These are phyloP conservation scores for Torulaspora franciscae DNA, from an alignment of 805 yeast species.

Conservation along the genomic window DNA sequence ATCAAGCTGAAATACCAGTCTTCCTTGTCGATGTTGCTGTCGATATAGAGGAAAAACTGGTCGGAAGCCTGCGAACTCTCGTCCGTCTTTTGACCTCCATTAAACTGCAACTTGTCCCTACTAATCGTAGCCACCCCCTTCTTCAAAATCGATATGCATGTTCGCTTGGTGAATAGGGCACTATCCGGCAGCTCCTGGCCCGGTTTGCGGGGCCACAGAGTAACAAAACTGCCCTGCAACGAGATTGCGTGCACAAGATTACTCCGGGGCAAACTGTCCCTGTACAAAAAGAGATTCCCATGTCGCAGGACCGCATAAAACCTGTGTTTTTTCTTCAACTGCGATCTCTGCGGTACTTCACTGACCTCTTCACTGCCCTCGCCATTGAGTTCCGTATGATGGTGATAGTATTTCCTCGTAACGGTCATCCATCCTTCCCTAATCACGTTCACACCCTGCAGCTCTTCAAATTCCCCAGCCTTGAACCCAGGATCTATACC, in stretches of 20 bases:
- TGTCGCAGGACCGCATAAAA: slow-evolving; percentile 73
- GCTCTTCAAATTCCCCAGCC: slow-evolving; percentile 63
- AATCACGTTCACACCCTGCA: slow-evolving; percentile 56
- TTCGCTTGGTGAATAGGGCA: slow-evolving; percentile 70
- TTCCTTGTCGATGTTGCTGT: slow-evolving; percentile 77
- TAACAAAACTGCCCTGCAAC: slow-evolving; percentile 60
- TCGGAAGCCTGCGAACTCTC: slow-evolving; percentile 18
- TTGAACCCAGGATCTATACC: slow-evolving; percentile 41
- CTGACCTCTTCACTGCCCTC: slow-evolving; percentile 22
- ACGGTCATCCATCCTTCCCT: slow-evolving; percentile 78
- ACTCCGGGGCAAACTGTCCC: slow-evolving; percentile 47
- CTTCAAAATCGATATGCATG: slow-evolving; percentile 70
- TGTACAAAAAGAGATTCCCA: slow-evolving; percentile 82
- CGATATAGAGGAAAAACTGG: slow-evolving; percentile 63
- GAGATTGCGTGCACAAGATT: slow-evolving; percentile 72
- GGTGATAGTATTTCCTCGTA: slow-evolving; percentile 67
- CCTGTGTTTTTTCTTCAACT: slow-evolving; percentile 45
- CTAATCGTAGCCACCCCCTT: slow-evolving; percentile 28
- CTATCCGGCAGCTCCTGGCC: slow-evolving; percentile 48
- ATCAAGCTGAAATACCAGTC: slow-evolving; percentile 87
- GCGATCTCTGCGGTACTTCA: slow-evolving; percentile 28
- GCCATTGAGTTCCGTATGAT: slow-evolving; percentile 36
- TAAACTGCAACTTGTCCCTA: slow-evolving; percentile 8
- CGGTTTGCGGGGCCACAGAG: slow-evolving; percentile 78
- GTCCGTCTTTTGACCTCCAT: slow-evolving; percentile 13